phyloP scores from a whole-genome alignment of 2,329 filamentous ascomycete genomes.

The Graphiopsis chlorocephala region DNA sequence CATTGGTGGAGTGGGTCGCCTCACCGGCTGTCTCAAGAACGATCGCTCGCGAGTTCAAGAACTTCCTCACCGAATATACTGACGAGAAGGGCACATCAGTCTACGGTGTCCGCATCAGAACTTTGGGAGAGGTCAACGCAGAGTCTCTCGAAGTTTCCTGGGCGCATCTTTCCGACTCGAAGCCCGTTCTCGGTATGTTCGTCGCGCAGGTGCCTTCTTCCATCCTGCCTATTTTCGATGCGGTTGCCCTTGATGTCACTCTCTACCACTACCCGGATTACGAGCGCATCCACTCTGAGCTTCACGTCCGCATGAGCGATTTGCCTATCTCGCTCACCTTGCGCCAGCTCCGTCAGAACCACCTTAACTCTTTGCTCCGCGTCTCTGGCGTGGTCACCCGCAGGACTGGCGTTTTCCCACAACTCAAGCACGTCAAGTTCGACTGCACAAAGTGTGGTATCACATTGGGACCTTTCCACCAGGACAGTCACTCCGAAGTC shows the following conservation, averaged over 20 bases:
- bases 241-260: conserved; percentile 94
- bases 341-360: conserved; percentile 88
- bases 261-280: conserved; percentile 97
- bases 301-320: conserved; percentile 94
- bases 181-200: conserved; percentile 93
- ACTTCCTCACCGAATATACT: conserved; percentile 93
- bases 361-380: conserved; percentile 91
- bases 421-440: conserved; percentile 98
- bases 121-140: conserved; percentile 93
- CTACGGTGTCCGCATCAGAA: conserved; percentile 90
- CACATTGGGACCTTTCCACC: conserved; percentile 92
- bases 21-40: conserved; percentile 86
- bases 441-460: conserved; percentile 91
- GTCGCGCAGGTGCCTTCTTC: conserved; percentile 93
- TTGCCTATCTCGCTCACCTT: conserved; percentile 93
- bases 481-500: conserved; percentile 94
- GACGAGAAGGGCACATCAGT: conserved; percentile 87
- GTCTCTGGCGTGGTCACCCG: conserved; percentile 95
- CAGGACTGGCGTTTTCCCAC: conserved; percentile 91
- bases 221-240: conserved; percentile 92
- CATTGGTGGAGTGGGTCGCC: conserved; percentile 91
- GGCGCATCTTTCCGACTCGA: conserved; percentile 82
- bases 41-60: conserved; percentile 94
- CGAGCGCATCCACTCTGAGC: conserved; percentile 94
- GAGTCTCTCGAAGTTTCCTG: conserved; percentile 97